Evolutionary conservation across 2,329 filamentous ascomycete species (phyloP).

Genomic region (Orbilia oligospora): DNA sequence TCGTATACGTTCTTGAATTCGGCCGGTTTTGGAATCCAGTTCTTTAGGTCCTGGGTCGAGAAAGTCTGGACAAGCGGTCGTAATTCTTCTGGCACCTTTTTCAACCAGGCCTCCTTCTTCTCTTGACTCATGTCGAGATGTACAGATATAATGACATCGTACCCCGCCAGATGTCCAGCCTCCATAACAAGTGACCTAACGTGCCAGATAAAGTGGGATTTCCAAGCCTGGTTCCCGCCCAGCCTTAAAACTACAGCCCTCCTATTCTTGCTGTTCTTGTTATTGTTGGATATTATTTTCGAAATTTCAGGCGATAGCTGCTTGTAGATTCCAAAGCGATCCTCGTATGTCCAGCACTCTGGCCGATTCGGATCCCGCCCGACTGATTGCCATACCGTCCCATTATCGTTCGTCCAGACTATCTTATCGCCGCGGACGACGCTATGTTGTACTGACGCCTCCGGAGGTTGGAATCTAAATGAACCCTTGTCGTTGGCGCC

Average conservation of each 20-base stretch:
- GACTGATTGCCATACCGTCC: slow-evolving; percentile 51
- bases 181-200: slow-evolving; percentile 44
- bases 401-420: slow-evolving; percentile 36
- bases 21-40: slow-evolving; percentile 31
- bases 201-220: slow-evolving; percentile 21
- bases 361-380: slow-evolving; percentile 38
- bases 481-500: background rate
- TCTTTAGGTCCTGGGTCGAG: slow-evolving; percentile 31
- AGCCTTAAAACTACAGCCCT: slow-evolving; percentile 36
- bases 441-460: slow-evolving; percentile 35
- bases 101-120: slow-evolving; percentile 12
- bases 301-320: slow-evolving; percentile 2
- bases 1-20: slow-evolving; percentile 38
- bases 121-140: slow-evolving; percentile 22
- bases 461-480: slow-evolving; percentile 29
- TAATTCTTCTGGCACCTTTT: slow-evolving; percentile 28
- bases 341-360: slow-evolving; percentile 52
- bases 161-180: slow-evolving; percentile 41
- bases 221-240: slow-evolving; percentile 25
- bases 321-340: slow-evolving; percentile 44
- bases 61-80: slow-evolving; percentile 34
- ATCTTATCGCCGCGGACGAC: slow-evolving; percentile 48
- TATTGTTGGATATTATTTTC: slow-evolving; percentile 26
- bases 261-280: slow-evolving; percentile 23
- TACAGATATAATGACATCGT: slow-evolving; percentile 37